phyloP scores from a whole-genome alignment of 352 stramenopile species.

The Pythium chondricola region DNA sequence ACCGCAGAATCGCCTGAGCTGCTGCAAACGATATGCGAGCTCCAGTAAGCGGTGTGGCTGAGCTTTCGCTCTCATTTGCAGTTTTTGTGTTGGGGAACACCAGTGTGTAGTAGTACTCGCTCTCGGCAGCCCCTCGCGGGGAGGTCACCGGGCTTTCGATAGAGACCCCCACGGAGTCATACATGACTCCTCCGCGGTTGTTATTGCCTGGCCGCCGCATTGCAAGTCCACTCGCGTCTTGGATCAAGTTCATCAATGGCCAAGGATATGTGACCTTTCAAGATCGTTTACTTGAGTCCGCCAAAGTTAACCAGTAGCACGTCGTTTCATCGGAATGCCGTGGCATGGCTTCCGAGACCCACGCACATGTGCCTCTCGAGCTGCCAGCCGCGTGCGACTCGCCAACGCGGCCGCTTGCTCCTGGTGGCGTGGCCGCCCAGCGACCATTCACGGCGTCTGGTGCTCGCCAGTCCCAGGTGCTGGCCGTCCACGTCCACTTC shows the following conservation, averaged over 20 bases:
- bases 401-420: conserved; percentile 1
- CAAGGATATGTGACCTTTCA: conserved; percentile 17
- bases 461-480: conserved; percentile 25
- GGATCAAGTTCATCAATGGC: no score
- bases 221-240: no score
- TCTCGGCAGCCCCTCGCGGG: conserved; percentile 26
- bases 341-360: conserved; percentile 15
- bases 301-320: conserved; percentile 2
- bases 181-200: conserved; percentile 10
- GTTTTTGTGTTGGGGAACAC: conserved; percentile 48
- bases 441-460: conserved; percentile 49
- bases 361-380: conserved; percentile 41
- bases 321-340: conserved; percentile 8
- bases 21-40: conserved; percentile 49
- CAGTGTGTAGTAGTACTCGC: conserved; percentile 69
- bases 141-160: conserved; percentile 40
- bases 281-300: conserved; percentile 21
- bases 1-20: conserved; percentile 39
- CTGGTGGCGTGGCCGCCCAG: neutral
- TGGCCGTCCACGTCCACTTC: conserved; percentile 51
- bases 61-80: neutral
- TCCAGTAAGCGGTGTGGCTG: no score
- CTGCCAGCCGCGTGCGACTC: conserved; percentile 30
- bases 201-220: neutral
- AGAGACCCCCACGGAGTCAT: conserved; percentile 36